Evolutionary conservation across 1,284 basidiomycete species (phyloP).

Genomic region (Cryptococcus hybrid): DNA sequence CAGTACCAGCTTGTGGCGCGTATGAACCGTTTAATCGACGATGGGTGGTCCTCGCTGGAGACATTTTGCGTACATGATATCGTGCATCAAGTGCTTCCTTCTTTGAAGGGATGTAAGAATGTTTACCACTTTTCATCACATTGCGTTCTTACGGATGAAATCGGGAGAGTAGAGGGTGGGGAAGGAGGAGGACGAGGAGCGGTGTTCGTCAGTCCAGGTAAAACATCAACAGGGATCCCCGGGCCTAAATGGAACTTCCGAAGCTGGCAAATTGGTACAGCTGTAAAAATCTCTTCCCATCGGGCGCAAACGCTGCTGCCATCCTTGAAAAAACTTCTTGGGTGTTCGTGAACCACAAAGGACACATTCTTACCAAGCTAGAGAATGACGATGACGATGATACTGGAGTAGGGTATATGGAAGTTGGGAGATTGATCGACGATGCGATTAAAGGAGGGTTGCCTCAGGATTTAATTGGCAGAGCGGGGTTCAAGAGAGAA

Average conservation of each 20-base stretch:
- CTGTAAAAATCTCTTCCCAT: conserved; percentile 28
- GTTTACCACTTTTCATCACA: conserved; percentile 35
- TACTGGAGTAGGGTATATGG: conserved; percentile 22
- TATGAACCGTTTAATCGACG: conserved; percentile 14
- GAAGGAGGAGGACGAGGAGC: not conserved
- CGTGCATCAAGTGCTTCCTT: conserved; percentile 32
- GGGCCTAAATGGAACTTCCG: conserved; percentile 33
- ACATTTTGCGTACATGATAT: conserved; percentile 24
- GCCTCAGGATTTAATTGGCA: conserved; percentile 21
- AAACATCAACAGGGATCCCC: conserved; percentile 16
- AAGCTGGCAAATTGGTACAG: conserved; percentile 32
- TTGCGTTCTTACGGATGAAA: conserved; percentile 37
- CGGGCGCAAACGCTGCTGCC: conserved; percentile 10
- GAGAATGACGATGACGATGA: conserved; percentile 25
- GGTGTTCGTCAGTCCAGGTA: conserved; percentile 14
- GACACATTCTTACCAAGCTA: conserved; percentile 24
- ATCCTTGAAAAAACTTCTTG: conserved; percentile 16
- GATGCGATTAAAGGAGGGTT: conserved; percentile 17
- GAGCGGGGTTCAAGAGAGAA: conserved; percentile 22
- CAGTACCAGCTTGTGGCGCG: conserved; percentile 24
- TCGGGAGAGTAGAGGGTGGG: not conserved
- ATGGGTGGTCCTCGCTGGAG: conserved; percentile 9
- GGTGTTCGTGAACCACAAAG: conserved; percentile 20
- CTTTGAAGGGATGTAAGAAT: conserved; percentile 20
- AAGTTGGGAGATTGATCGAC: conserved; percentile 17